Percentiles rank a stretch among this genome's conserved stretches.
These are phyloP conservation scores for Protomyces inouyei DNA, from an alignment of 1,139 yeast genomes.

Conservation along the genomic window DNA sequence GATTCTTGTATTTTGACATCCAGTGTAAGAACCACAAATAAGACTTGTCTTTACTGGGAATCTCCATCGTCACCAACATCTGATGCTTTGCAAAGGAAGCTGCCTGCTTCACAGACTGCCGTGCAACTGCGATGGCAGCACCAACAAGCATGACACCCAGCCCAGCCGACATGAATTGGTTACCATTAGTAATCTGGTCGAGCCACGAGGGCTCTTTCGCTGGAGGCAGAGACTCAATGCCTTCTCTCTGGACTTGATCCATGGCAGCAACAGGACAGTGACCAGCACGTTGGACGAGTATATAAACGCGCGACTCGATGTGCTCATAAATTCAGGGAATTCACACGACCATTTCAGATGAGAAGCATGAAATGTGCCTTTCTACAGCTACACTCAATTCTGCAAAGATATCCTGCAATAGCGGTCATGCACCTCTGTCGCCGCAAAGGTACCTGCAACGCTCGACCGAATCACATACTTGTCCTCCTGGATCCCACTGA, in stretches of 20 bases:
- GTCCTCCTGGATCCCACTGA: conserved; percentile 61
- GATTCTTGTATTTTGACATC: conserved; percentile 63
- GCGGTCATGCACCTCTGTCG: conserved; percentile 70
- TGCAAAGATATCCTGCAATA: conserved; percentile 18
- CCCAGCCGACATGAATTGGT: conserved; percentile 22
- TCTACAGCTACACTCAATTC: not conserved
- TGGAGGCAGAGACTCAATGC: not conserved
- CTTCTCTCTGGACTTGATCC: no score
- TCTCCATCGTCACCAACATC: conserved; percentile 77
- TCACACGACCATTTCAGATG: not conserved
- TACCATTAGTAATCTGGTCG: conserved; percentile 21
- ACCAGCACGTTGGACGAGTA: no score
- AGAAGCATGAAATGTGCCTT: not conserved
- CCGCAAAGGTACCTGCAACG: conserved; percentile 90
- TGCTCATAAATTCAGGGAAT: no score
- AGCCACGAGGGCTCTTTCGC: conserved; percentile 3
- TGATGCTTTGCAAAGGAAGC: conserved; percentile 72
- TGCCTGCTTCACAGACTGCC: conserved; percentile 62
- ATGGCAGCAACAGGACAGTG: no score
- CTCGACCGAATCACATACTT: conserved; percentile 71
- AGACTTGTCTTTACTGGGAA: conserved; percentile 88
- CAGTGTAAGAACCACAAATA: conserved; percentile 93
- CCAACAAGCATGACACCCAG: conserved; percentile 85
- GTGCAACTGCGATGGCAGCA: conserved; percentile 71
- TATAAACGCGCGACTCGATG: no score